phyloP scores from a whole-genome alignment of 2,329 filamentous ascomycete genomes.

The Colletotrichum incanum region DNA sequence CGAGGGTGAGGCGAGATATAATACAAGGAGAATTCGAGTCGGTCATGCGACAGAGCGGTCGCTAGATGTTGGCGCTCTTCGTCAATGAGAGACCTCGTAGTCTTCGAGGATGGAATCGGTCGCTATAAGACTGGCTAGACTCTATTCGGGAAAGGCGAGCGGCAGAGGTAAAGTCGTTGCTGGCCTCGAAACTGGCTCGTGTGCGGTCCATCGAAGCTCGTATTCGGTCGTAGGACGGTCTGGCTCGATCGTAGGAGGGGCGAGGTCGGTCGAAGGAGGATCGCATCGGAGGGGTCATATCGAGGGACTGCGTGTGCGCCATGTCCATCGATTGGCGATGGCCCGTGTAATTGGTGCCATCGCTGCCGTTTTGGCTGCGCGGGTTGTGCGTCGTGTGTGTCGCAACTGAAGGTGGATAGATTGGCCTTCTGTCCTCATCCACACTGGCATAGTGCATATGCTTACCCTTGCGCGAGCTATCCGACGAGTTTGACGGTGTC shows the following conservation, averaged over 20 bases:
- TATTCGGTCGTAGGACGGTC: slow-evolving; percentile 91
- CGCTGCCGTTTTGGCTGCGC: slow-evolving; percentile 91
- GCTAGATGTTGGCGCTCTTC: slow-evolving; percentile 58
- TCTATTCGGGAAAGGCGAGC: slow-evolving; percentile 89
- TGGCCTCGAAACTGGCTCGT: slow-evolving; percentile 87
- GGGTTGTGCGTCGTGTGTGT: slow-evolving; percentile 85
- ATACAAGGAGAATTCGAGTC: slow-evolving; percentile 45
- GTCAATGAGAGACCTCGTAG: slow-evolving; percentile 61
- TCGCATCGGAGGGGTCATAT: slow-evolving; percentile 47
- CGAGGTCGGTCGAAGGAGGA: slow-evolving; percentile 52
- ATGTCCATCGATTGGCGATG: slow-evolving; percentile 74
- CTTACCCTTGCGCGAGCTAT: slow-evolving; percentile 70
- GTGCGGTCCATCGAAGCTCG: slow-evolving; percentile 90
- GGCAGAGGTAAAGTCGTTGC: slow-evolving; percentile 92
- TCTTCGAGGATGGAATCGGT: slow-evolving; percentile 54
- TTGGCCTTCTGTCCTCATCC: slow-evolving; percentile 91
- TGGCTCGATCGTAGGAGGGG: slow-evolving; percentile 76
- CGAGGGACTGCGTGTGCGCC: slow-evolving; percentile 41
- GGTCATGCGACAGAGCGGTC: slow-evolving; percentile 8
- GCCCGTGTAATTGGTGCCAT: slow-evolving; percentile 90
- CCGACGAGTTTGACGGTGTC: slow-evolving; percentile 69
- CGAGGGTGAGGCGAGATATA: slow-evolving; percentile 45
- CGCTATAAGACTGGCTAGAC: slow-evolving; percentile 71
- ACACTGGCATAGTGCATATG: slow-evolving; percentile 75
- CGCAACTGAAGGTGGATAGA: slow-evolving; percentile 92